phyloP scores from a whole-genome alignment of 371 early-diverging fungal species.

The Apophysomyces ossiformis region DNA sequence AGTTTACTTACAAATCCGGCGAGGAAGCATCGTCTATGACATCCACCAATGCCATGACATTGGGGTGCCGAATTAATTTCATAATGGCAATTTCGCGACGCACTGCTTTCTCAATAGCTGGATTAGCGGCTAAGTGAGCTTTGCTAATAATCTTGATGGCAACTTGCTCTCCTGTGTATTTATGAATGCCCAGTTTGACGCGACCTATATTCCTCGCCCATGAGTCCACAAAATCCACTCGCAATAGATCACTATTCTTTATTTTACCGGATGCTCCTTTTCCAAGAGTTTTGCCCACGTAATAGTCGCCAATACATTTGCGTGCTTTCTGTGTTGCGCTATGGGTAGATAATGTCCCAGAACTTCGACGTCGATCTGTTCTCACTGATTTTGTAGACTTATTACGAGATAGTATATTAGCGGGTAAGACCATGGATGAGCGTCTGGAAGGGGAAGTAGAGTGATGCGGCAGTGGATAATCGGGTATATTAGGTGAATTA shows the following conservation, averaged over 20 bases:
- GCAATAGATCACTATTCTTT: no score
- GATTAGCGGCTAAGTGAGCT: conserved; percentile 53
- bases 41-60: conserved; percentile 71
- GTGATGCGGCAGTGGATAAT: conserved; percentile 22
- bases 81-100: conserved; percentile 77
- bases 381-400: conserved; percentile 35
- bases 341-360: conserved; percentile 44
- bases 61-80: conserved; percentile 72
- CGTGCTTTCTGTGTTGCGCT: conserved; percentile 41
- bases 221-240: not conserved
- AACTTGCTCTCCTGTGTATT: conserved; percentile 50
- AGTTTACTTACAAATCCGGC: conserved; percentile 67
- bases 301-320: conserved; percentile 54
- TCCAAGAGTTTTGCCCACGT: conserved; percentile 55
- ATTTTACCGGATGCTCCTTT: conserved; percentile 58
- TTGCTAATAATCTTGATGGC: conserved; percentile 59
- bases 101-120: conserved; percentile 69
- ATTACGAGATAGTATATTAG: conserved; percentile 24
- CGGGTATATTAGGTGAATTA: conserved; percentile 22
- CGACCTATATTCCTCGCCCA: conserved; percentile 30
- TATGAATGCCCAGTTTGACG: conserved; percentile 51
- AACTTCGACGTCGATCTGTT: conserved; percentile 47
- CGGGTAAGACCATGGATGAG: conserved; percentile 33
- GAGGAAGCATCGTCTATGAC: conserved; percentile 71
- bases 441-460: conserved; percentile 29